Base-by-base conservation (phyloP, 306 rosid species). In the Heteromeles arbutifolia region DNA sequence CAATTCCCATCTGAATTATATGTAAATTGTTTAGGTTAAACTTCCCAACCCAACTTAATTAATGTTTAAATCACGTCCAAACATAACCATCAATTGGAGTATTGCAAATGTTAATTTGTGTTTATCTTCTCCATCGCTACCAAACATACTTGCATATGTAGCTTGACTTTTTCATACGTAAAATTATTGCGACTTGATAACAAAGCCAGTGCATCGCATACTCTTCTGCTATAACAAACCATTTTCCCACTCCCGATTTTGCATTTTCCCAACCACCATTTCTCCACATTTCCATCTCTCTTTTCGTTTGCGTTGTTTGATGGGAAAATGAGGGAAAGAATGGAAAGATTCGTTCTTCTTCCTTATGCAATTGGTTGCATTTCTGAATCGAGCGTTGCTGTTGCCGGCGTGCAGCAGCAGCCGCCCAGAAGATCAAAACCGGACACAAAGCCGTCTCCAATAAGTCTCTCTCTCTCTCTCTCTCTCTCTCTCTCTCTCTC, bases 271-370 rank as follows among this genome's bases (percentile, higher is more conserved):
- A 74, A 22, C 78, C 62, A 52, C 70, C 50, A 32, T 6, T 37
- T 3, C n/a, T 28, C 9, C 9, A 10, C 14, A 25, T 61, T 53
- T 17, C 62, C 26, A 22, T 61, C 37, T 17, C 43, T 41, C 18
- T 37, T 15, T 43, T 56, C 19, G 0, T 62, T 12, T 0, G 10
- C 6, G 11, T 59, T 64, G 65, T 83, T 58, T 83, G 82, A 70
- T 75, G 28, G 29, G 15, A 54, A 82, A 73, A 92, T 90, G 99
- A 95, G 96, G 81, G 86, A 85, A 29, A 85, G 82, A 88, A 85
- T 95, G 97, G 99, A 95, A 79, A 95, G 97, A 80, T 83, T 95
- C 58, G 91, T 90, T 14, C 88, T 95, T 82, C 96, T 95, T 88
- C 99, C 99, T 64, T 95, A 92, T 81, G 85, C 99, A 8, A 75